phyloP scores from a whole-genome alignment of 2,329 filamentous ascomycete genomes.

The Epichloe bromicola region DNA sequence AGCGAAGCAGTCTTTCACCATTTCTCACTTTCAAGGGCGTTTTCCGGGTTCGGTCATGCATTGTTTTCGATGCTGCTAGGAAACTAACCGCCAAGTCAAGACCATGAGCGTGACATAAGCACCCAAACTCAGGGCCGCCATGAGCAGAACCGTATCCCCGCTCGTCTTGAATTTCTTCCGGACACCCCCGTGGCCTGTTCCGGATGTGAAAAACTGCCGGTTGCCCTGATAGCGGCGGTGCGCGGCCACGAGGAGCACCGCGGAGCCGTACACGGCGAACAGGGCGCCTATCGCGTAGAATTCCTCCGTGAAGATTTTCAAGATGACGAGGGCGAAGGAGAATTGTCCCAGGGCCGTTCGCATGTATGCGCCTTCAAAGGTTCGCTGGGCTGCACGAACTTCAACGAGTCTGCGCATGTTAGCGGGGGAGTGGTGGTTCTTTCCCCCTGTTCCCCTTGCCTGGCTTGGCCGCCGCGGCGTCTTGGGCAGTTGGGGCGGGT shows the following conservation, averaged over 20 bases:
- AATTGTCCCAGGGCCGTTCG: constrained; percentile 91
- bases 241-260: constrained; percentile 68
- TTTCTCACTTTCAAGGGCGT: too few relatives aligned
- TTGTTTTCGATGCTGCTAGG: constrained; percentile 4
- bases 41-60: too few relatives aligned
- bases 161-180: constrained; percentile 49
- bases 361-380: constrained; percentile 94
- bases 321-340: constrained; percentile 81
- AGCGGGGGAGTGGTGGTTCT: too few relatives aligned
- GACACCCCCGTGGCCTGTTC: constrained; percentile 18
- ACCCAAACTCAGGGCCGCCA: constrained; percentile 42
- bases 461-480: too few relatives aligned
- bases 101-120: constrained; percentile 45
- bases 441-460: too few relatives aligned
- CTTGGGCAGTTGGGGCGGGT: too few relatives aligned
- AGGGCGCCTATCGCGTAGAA: constrained; percentile 96
- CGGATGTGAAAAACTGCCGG: constrained; percentile 68
- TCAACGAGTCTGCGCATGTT: constrained; percentile 57
- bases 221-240: constrained; percentile 88
- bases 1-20: not conserved
- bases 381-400: constrained; percentile 86
- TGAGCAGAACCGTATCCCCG: constrained; percentile 46
- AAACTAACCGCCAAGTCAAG: constrained; percentile 35
- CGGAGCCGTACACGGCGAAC: constrained; percentile 82
- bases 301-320: constrained; percentile 87